Percentiles rank a stretch among this genome's conserved stretches.
phyloP scores from a whole-genome alignment of 2,329 filamentous ascomycete genomes.

The Lizonia empirigonia region DNA sequence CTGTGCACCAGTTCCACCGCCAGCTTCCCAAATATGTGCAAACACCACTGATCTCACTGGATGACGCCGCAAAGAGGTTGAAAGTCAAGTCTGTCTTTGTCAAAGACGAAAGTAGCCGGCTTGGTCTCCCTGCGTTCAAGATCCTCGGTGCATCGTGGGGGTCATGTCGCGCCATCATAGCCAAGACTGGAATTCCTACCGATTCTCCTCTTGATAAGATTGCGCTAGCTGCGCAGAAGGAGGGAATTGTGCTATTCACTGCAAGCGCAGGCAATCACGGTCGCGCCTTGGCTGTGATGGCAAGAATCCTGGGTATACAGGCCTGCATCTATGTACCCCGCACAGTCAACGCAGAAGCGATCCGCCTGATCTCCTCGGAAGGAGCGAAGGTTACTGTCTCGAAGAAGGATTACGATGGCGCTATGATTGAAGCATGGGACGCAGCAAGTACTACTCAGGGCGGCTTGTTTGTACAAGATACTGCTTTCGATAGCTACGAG shows the following conservation, averaged over 20 bases:
- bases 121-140: conserved; percentile 77
- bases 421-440: conserved; percentile 58
- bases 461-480: conserved; percentile 70
- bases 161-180: conserved; percentile 63
- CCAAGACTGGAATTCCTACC: conserved; percentile 52
- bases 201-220: conserved; percentile 54
- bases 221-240: conserved; percentile 30
- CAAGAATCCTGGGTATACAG: conserved; percentile 60
- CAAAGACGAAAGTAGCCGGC: conserved; percentile 73
- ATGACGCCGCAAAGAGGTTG: conserved; percentile 61
- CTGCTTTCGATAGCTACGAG: conserved; percentile 68
- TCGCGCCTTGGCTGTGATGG: conserved; percentile 73
- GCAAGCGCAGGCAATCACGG: conserved; percentile 81
- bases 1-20: conserved; percentile 58
- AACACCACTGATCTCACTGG: conserved; percentile 62
- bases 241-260: conserved; percentile 59
- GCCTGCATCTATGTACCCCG: conserved; percentile 67
- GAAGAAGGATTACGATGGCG: conserved; percentile 67
- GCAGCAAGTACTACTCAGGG: conserved; percentile 47
- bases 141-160: conserved; percentile 80
- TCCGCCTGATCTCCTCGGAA: conserved; percentile 63
- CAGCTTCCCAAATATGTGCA: conserved; percentile 61
- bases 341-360: conserved; percentile 61
- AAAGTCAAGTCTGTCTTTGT: conserved; percentile 61
- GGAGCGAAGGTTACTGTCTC: conserved; percentile 64